These are phyloP conservation scores for Saccharomyces pastorianus DNA, from an alignment of 1,139 yeast genomes.

Conservation along the genomic window DNA sequence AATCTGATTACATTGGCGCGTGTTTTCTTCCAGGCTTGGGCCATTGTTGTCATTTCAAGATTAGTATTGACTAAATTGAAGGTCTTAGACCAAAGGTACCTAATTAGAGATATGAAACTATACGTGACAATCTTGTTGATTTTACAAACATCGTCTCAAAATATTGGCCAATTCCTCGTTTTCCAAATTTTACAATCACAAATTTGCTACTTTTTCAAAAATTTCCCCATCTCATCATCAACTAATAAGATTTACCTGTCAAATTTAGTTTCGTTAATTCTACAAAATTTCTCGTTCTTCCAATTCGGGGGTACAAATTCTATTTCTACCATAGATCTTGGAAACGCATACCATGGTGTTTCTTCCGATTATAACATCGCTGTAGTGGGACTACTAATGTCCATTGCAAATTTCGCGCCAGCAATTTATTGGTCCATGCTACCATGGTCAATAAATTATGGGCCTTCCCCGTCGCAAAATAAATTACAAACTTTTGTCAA, in stretches of 20 bases:
- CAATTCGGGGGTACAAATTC: slow-evolving; percentile 89
- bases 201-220: neutral
- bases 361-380: slow-evolving; percentile 53
- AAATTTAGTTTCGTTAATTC: slow-evolving; percentile 27
- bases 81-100: slow-evolving; percentile 2
- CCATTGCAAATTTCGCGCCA: slow-evolving; percentile 74
- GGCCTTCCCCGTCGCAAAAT: slow-evolving; percentile 32
- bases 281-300: slow-evolving; percentile 75
- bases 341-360: slow-evolving; percentile 89
- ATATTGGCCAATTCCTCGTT: slow-evolving; percentile 61
- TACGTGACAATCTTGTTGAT: slow-evolving; percentile 49
- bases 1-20: neutral
- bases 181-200: slow-evolving; percentile 36
- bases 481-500: slow-evolving; percentile 25
- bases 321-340: slow-evolving; percentile 78
- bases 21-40: slow-evolving; percentile 8
- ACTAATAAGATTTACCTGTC: slow-evolving; percentile 4
- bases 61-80: neutral
- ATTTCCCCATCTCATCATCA: neutral
- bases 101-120: slow-evolving; percentile 35
- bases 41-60: slow-evolving; percentile 6
- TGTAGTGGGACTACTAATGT: slow-evolving; percentile 73
- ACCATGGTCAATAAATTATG: slow-evolving; percentile 34
- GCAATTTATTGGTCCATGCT: slow-evolving; percentile 78
- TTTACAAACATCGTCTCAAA: slow-evolving; percentile 59